Base-by-base conservation (phyloP, 495 filamentous ascomycete species). In the Umbilicaria muhlenbergii region DNA sequence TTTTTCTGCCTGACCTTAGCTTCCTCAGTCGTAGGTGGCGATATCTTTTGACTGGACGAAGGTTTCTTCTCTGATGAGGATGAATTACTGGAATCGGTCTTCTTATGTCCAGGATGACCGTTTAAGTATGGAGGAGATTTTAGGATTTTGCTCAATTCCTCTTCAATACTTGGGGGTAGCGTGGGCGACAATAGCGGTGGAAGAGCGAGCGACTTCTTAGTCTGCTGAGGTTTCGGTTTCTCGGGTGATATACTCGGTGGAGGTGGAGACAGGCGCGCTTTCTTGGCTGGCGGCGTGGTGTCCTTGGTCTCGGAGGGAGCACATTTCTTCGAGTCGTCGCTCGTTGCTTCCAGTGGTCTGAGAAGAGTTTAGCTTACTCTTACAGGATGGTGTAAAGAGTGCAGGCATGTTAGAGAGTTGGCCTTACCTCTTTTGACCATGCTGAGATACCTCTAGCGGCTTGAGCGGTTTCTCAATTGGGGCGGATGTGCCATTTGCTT, bases 141-240 rank as follows among this genome's bases (percentile, higher is more conserved):
- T 49, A 52, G 34, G 65, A 48, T 35, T 49, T 56, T 11, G 65
- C 61, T 28, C 10, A 71, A 45, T 41, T 68, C 65, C 43, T 64
- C 66, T 49, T 71, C 67, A 37, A 71, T 58, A 38, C 64, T 57
- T 15, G 68, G 65, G 6, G 67, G 66, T 10, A 71, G 56, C n/a
- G 67, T 67, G 8, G 64, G 61, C 13, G 64, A 67, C 17, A 67
- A 44, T 17, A 67, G 52, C 32, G 54, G 58, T 28, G 64, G 63
- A 28, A 28, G 24, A 7, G 24, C 24, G 24, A 28, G 65, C 24
- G 24, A 28, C 6, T 28, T 28, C 24, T 28, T 28, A 8, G 24
- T 28, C 24, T 28, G 24, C 24, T 28, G 24, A 28, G 24, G 24
- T 28, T 28, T 28, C 24, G 24, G 24, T 28, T 28, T 28, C 24